phyloP scores from a whole-genome alignment of 2,329 filamentous ascomycete species.

The Phialophora macrospora region DNA sequence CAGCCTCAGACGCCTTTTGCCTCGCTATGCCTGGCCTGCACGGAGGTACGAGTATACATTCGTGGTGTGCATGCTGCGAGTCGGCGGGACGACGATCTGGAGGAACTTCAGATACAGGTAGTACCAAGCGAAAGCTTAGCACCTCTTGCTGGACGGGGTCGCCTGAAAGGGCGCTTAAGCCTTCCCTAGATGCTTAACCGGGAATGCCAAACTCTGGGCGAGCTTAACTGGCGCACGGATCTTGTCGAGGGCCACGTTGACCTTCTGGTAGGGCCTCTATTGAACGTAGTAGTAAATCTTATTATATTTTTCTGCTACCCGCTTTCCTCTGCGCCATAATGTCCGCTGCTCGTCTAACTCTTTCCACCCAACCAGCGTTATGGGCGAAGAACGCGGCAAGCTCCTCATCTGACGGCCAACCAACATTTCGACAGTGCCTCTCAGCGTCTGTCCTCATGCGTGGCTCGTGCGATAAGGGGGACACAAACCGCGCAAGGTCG shows the following conservation, averaged over 20 bases:
- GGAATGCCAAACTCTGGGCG: slow-evolving; percentile 15
- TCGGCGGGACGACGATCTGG: not conserved
- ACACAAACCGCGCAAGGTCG: slow-evolving; percentile 10
- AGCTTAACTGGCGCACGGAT: slow-evolving; percentile 6
- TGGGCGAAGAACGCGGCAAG: slow-evolving; percentile 18
- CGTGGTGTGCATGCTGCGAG: not conserved
- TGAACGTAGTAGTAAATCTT: not conserved
- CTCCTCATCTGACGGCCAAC: slow-evolving; percentile 35
- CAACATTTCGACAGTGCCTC: slow-evolving; percentile 19
- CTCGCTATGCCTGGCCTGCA: not conserved
- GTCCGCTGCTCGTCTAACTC: slow-evolving; percentile 20
- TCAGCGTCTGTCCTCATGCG: slow-evolving; percentile 21
- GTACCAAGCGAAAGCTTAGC: slow-evolving; percentile 21
- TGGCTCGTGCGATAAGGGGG: slow-evolving; percentile 14
- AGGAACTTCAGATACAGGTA: not conserved
- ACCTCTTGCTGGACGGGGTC: slow-evolving; percentile 13
- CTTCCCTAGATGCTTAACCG: slow-evolving; percentile 18
- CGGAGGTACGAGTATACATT: not conserved
- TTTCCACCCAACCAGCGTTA: slow-evolving; percentile 23
- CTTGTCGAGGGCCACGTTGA: not conserved
- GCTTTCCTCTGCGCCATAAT: not conserved
- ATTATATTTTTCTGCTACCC: not conserved
- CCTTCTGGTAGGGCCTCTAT: not conserved
- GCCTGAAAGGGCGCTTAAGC: not conserved
- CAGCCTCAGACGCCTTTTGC: not conserved